Evolutionary conservation across 2,329 filamentous ascomycete species (phyloP).

Genomic region (Paecilomyces variotii): DNA sequence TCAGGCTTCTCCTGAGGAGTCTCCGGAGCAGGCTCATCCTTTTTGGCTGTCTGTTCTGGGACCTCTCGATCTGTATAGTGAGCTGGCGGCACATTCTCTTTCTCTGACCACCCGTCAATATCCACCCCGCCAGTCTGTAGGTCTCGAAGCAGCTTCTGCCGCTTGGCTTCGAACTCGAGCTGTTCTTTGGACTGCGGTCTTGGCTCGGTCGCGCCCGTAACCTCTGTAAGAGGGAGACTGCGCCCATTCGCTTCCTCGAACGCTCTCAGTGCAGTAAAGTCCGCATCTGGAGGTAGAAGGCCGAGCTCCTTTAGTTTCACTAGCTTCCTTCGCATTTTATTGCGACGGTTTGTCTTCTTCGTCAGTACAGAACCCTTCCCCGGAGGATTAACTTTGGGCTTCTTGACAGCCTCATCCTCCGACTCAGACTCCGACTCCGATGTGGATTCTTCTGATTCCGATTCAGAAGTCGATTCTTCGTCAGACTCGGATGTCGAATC

Average conservation of each 20-base stretch:
- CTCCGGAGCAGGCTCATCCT: not conserved
- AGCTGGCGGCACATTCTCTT: constrained; percentile 21
- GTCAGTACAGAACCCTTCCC: constrained; percentile 45
- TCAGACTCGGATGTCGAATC: constrained; percentile 10
- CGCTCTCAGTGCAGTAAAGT: constrained; percentile 40
- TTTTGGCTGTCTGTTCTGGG: not conserved
- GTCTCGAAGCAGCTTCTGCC: constrained; percentile 44
- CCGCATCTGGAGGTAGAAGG: constrained; percentile 43
- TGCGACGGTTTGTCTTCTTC: constrained; percentile 48
- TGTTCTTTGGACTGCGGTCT: constrained; percentile 18
- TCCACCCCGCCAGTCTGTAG: constrained; percentile 48
- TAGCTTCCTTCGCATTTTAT: constrained; percentile 43
- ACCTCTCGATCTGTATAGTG: not conserved
- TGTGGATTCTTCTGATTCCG: constrained; percentile 13
- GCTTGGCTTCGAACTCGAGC: constrained; percentile 43
- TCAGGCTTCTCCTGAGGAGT: not conserved
- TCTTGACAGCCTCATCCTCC: constrained; percentile 16
- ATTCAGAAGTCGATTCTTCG: constrained; percentile 23
- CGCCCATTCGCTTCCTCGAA: constrained; percentile 23
- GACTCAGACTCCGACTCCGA: constrained; percentile 38
- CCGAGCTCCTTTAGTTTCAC: constrained; percentile 47
- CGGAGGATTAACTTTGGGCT: constrained; percentile 30
- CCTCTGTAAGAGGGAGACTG: constrained; percentile 15
- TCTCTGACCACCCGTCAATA: constrained; percentile 24
- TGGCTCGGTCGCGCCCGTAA: constrained; percentile 13